Percentiles rank a stretch among this genome's conserved stretches.
phyloP scores from a whole-genome alignment of 495 filamentous ascomycete species.

The Evansstolkia leycettana region DNA sequence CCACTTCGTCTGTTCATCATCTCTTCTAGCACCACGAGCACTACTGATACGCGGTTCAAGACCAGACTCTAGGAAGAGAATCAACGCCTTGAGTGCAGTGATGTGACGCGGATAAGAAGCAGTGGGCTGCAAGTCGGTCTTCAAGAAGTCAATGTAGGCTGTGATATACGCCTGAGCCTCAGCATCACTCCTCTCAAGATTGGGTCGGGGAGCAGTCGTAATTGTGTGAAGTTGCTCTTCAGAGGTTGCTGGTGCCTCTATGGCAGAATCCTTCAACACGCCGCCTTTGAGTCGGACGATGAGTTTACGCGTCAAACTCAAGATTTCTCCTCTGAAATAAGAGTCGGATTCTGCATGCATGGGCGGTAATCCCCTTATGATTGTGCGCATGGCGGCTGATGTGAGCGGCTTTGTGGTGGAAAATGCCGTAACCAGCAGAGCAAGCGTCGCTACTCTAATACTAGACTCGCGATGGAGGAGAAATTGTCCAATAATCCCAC shows the following conservation, averaged over 20 bases:
- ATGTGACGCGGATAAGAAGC: slow-evolving; percentile 80
- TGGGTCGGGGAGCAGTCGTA: neutral
- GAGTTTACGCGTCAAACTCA: slow-evolving; percentile 54
- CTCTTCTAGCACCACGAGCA: slow-evolving; percentile 4
- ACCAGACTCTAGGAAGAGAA: slow-evolving; percentile 46
- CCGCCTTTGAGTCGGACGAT: slow-evolving; percentile 47
- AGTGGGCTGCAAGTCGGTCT: slow-evolving; percentile 56
- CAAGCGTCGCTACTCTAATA: slow-evolving; percentile 62
- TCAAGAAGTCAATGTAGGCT: slow-evolving; percentile 63
- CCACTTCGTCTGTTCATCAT: slow-evolving; percentile 29
- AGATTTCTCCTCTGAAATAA: slow-evolving; percentile 63
- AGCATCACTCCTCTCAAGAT: slow-evolving; percentile 13
- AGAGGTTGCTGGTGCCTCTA: neutral
- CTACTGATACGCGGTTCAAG: slow-evolving; percentile 20
- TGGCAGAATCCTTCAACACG: slow-evolving; percentile 8
- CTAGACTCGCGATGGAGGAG: slow-evolving; percentile 52
- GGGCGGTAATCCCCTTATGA: slow-evolving; percentile 47
- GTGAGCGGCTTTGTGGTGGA: slow-evolving; percentile 61
- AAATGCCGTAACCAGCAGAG: slow-evolving; percentile 57
- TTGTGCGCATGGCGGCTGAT: slow-evolving; percentile 38
- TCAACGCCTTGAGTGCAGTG: slow-evolving; percentile 57
- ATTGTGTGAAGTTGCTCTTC: no score
- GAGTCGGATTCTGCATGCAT: slow-evolving; percentile 78
- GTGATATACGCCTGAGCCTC: slow-evolving; percentile 47
- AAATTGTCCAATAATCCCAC: slow-evolving; percentile 28